A percentile compares a stretch with the other conserved stretches of the same genome.
These are phyloP conservation scores for Medicago lupulina DNA, from an alignment of 306 rosid species.

Conservation along the genomic window DNA sequence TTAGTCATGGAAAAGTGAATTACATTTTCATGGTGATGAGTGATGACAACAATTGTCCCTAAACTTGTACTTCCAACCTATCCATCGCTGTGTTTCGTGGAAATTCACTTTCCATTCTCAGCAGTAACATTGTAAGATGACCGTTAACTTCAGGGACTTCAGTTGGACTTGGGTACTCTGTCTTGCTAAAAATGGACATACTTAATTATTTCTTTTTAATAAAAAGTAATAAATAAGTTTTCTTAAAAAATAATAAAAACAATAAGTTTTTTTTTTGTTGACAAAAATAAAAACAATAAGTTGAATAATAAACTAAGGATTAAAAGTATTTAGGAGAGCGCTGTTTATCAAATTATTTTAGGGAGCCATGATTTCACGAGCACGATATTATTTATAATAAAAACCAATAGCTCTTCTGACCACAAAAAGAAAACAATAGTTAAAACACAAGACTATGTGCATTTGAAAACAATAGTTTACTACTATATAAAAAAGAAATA, in stretches of 20 bases:
- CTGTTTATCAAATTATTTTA: not conserved
- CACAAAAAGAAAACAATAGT: no score
- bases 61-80: not conserved
- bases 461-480: no score
- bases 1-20: not conserved
- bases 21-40: not conserved
- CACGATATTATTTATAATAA: no score
- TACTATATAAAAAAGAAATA: no score
- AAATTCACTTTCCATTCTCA: slow-evolving; percentile 1
- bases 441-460: no score
- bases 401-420: no score
- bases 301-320: not conserved
- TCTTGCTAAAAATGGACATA: not conserved
- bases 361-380: not conserved
- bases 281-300: not conserved
- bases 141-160: not conserved
- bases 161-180: not conserved
- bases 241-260: not conserved
- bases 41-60: not conserved
- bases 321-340: not conserved
- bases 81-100: not conserved
- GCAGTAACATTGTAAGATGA: not conserved
- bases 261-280: no score
- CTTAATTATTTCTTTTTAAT: no score
- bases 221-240: not conserved